Evolutionary conservation across 2,329 filamentous ascomycete genomes (phyloP).

Genomic region (Fusarium hainanense): DNA sequence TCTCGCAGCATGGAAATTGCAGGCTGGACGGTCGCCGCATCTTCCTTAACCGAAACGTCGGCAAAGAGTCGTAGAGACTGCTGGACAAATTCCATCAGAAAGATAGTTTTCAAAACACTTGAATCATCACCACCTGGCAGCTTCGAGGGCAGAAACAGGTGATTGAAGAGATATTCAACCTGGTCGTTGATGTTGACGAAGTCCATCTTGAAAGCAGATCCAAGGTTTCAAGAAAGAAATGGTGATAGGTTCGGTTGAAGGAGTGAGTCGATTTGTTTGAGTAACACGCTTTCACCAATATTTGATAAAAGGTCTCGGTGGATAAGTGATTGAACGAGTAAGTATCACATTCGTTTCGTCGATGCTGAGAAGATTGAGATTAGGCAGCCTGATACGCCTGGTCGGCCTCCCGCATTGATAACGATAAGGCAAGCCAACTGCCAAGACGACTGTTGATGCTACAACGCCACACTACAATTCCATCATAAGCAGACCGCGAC

Average conservation of each 20-base stretch:
- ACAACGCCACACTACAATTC: too few species aligned
- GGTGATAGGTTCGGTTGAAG: neutral
- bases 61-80: slow-evolving; percentile 16
- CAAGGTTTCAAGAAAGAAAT: neutral
- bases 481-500: too few species aligned
- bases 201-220: neutral
- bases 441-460: too few species aligned
- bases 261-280: neutral
- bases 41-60: neutral
- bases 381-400: neutral
- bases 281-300: neutral
- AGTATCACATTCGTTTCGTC: too few species aligned
- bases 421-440: neutral
- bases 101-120: neutral
- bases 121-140: slow-evolving; percentile 40
- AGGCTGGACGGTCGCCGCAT: neutral
- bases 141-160: slow-evolving; percentile 49
- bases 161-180: slow-evolving; percentile 34
- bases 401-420: neutral
- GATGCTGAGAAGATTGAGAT: too few species aligned
- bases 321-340: neutral
- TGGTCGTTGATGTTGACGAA: too few species aligned
- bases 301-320: neutral
- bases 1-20: slow-evolving; percentile 26
- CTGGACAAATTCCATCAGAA: slow-evolving; percentile 16